Evolutionary conservation across 768 basidiomycete species (phyloP), one percentile per base, ranked within the genome.

Genomic region (Sarcomyxa edulis): DNA sequence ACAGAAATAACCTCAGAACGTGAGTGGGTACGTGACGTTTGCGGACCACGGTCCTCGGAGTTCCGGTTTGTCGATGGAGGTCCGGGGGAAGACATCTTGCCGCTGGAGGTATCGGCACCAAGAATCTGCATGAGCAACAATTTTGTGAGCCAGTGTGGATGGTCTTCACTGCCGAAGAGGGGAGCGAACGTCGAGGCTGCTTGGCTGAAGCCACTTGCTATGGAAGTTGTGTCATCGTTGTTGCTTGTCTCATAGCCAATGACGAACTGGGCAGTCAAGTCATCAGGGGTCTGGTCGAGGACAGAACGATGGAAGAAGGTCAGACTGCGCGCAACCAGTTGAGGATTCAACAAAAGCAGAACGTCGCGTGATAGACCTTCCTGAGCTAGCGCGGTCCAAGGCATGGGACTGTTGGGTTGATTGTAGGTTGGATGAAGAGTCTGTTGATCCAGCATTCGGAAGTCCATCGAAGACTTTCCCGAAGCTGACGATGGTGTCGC

Each of bases 141-240:
- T 49, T 74, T 81, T 10, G 89, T 91, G 28, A 91, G 62, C 87
- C 88, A 92, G 53, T 92, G 84, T 2, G 86, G 84, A 29, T 66
- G 68, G 5, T 78, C 77, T 20, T 84, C 81, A 41, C 62, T 81
- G 6, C 87, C 86, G 45, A 84, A 78, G 12, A 89, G 68, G 16
- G 64, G 62, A 11, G 54, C 40, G 15, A 51, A 48, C 12, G 52
- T 54, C 31, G 44, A 39, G 32, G 44, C 10, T 16, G 34, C 21
- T 7, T 25, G 25, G 25, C 8, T 12, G 11, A 16, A 18, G 9
- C 25, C 35, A 20, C 5, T 15, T 11, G 22, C 11, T 23, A 25
- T 12, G 28, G 35, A 10, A 38, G 44, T 7, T 43, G 35, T 2
- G 35, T 25, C 14, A 26, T 47, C 45, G 20, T 38, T 53, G 7